Percentiles rank a stretch among this genome's conserved stretches.
These are phyloP conservation scores for Escallonia herrerae DNA, from an alignment of 129 eudicot genomes.

Conservation along the genomic window DNA sequence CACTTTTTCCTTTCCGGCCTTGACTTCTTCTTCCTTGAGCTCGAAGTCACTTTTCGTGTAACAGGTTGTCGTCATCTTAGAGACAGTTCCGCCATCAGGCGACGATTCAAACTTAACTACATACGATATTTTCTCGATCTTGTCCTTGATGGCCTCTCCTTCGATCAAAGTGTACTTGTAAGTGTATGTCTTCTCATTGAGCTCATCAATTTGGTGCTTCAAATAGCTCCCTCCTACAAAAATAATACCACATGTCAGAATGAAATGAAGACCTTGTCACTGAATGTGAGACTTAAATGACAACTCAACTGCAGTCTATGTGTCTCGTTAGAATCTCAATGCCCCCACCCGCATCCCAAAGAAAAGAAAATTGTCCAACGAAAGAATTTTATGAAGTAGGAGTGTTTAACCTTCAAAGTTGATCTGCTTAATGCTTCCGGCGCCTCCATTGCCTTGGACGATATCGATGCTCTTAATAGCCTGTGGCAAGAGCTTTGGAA, in stretches of 20 bases:
- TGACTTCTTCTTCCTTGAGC: constrained; percentile 27
- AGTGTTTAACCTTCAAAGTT: constrained; percentile 12
- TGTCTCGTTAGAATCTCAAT: no score
- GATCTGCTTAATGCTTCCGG: constrained; percentile 43
- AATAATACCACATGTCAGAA: not conserved
- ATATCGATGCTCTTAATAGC: constrained; percentile 29
- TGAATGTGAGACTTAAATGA: no score
- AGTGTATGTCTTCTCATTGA: constrained; percentile 16
- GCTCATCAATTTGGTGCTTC: constrained; percentile 26
- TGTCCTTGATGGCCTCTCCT: constrained; percentile 29
- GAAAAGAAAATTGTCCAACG: no score
- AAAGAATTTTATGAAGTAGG: no score
- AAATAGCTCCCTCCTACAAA: constrained; percentile 14
- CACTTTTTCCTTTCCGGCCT: constrained; percentile 30
- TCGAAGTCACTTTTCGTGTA: constrained; percentile 23
- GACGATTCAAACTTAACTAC: constrained; percentile 20
- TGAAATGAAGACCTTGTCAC: no score
- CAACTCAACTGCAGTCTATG: not conserved
- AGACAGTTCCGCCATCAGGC: constrained; percentile 23
- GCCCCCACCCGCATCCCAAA: no score
- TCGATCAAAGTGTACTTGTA: constrained; percentile 35
- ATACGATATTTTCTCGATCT: constrained; percentile 28
- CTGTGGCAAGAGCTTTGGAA: constrained; percentile 48
- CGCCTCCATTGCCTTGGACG: constrained; percentile 38
- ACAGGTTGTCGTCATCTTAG: constrained; percentile 27